Percentiles rank a stretch among this genome's conserved stretches.
These are phyloP conservation scores for Chrysoporthe cubensis DNA, from an alignment of 2,329 filamentous ascomycete species.

Conservation along the genomic window DNA sequence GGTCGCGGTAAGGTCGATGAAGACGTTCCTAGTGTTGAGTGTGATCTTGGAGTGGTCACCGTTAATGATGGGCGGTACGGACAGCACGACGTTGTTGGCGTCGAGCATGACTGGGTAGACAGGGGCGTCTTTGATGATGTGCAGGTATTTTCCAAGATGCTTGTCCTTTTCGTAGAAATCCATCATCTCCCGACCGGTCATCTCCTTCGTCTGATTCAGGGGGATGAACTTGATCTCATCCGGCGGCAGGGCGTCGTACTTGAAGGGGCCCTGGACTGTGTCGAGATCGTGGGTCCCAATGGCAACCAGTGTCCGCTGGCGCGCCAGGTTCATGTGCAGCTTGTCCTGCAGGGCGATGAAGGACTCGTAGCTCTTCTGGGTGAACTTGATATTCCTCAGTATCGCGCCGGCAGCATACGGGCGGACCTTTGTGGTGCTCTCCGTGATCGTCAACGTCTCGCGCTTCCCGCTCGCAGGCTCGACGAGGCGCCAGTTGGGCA, in stretches of 20 bases:
- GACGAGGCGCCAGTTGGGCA: slow-evolving; percentile 80
- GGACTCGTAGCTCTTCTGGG: slow-evolving; percentile 87
- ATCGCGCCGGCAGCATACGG: slow-evolving; percentile 90
- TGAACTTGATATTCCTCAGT: slow-evolving; percentile 88
- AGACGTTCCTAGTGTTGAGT: slow-evolving; percentile 86
- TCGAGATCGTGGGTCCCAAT: slow-evolving; percentile 98
- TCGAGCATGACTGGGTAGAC: slow-evolving; percentile 97
- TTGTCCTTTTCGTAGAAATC: slow-evolving; percentile 93
- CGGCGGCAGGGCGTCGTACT: slow-evolving; percentile 91
- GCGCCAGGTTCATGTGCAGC: slow-evolving; percentile 92
- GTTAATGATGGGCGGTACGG: slow-evolving; percentile 97
- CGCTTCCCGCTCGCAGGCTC: slow-evolving; percentile 74
- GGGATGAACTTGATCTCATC: slow-evolving; percentile 90
- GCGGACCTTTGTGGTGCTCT: slow-evolving; percentile 76
- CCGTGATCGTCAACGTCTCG: slow-evolving; percentile 78
- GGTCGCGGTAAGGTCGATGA: slow-evolving; percentile 96
- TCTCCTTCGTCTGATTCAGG: slow-evolving; percentile 86
- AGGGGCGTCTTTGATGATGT: slow-evolving; percentile 91
- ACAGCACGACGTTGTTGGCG: slow-evolving; percentile 83
- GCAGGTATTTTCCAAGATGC: slow-evolving; percentile 85
- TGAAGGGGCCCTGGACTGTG: slow-evolving; percentile 91
- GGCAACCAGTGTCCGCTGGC: slow-evolving; percentile 90
- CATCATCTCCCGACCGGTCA: slow-evolving; percentile 91
- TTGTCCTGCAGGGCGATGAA: slow-evolving; percentile 99
- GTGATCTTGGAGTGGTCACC: slow-evolving; percentile 96